Base-by-base conservation (phyloP, 2,329 filamentous ascomycete species). In the Cercospora janseana region DNA sequence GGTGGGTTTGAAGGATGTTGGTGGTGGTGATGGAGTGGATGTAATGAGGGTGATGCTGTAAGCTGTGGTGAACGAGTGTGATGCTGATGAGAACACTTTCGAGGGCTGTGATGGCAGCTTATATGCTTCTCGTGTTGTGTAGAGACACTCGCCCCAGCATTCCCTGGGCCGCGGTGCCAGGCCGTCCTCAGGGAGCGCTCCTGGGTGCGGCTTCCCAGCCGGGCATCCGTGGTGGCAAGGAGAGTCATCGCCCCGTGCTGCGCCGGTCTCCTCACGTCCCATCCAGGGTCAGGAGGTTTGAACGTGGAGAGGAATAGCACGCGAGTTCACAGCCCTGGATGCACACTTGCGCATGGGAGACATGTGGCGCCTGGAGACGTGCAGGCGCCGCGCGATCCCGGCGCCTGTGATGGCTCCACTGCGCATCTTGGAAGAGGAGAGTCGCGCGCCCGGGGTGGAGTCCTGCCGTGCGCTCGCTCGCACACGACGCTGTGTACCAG, bases 11-110 rank as follows among this genome's bases (percentile, higher is more conserved):
- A 18, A n/a, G n/a, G n/a, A n/a, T n/a, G n/a, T n/a, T n/a, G n/a
- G n/a, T n/a, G n/a, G 41, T 44, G 3, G 41, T 20, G 9, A 2
- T 20, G n/a, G 41, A 10, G 16, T 32, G 15, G 24, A 4, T 32
- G 27, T 23, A 16, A 45, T 9, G 42, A 32, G 12, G 13, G 42
- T 34, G 28, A 37, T 21, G 16, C 34, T 16, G 34, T 21, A 37
- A 37, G 16, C 16, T 16, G n/a, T n/a, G n/a, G n/a, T n/a, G 34
- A 37, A 6, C 2, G 34, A 37, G 16, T 37, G 34, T 40, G 37
- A 12, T 43, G 40, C 40, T 43, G 40, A 43, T 43, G 26, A 43
- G 40, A 20, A 29, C 29, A 26, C 12, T 21, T 21, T 23, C 16
- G 34, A 21, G 34, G 34, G 34, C 34, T n/a, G 8, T 12, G 34